Conservation (phyloP, 1,284 basidiomycete species). For the Sanguinoderma infundibulare region DNA sequence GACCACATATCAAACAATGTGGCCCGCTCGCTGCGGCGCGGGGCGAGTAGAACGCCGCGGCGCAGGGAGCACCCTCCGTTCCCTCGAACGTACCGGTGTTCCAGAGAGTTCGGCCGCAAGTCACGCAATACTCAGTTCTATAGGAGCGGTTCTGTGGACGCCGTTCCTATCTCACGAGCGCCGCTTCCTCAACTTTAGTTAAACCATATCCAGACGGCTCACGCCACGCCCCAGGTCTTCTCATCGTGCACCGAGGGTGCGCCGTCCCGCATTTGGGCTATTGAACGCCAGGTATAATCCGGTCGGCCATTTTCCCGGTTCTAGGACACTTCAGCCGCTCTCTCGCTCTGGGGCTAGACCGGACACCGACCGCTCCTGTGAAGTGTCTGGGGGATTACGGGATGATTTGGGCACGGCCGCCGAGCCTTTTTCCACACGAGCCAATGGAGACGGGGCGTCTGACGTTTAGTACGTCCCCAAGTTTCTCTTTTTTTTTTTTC, state of each 20-base stretch:
- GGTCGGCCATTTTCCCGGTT: not conserved
- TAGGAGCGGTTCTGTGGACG: not conserved
- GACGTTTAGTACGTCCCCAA: too few species aligned
- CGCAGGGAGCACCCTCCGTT: not conserved
- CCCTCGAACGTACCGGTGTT: not conserved
- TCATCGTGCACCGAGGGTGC: not conserved
- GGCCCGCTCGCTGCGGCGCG: not conserved
- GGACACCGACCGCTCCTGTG: not conserved
- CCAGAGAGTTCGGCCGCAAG: not conserved
- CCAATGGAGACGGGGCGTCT: too few species aligned
- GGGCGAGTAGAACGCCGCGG: not conserved
- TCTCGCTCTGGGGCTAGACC: not conserved
- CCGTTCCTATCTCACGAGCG: not conserved
- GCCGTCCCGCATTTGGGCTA: not conserved
- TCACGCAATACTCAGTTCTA: too few species aligned
- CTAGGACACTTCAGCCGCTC: not conserved
- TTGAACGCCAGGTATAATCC: too few species aligned
- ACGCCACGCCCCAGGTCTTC: not conserved
- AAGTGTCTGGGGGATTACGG: not conserved
- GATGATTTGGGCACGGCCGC: too few species aligned
- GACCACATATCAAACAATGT: too few species aligned
- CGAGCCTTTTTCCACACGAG: too few species aligned
- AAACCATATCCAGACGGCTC: not conserved
- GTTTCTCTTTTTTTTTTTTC: too few species aligned
- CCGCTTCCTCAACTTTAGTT: not conserved